These are phyloP conservation scores for Kentomonas sorsogonicus DNA, from an alignment of 208 protist species.

Conservation along the genomic window DNA sequence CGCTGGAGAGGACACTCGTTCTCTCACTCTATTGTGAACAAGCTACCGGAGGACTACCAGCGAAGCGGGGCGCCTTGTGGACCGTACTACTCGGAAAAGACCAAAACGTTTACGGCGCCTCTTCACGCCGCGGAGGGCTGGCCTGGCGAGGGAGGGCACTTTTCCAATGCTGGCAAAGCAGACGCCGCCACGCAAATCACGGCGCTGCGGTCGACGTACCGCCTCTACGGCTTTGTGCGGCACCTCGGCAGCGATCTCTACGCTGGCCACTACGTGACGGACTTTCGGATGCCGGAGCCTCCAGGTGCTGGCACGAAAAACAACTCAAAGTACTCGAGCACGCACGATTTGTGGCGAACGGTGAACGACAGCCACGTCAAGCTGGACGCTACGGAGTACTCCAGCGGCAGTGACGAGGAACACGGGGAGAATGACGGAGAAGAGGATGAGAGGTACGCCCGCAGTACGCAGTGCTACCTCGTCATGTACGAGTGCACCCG, in stretches of 20 bases:
- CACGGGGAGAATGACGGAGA: not conserved
- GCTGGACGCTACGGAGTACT: conserved; percentile 19
- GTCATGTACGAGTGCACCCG: conserved; percentile 60
- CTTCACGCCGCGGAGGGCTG: not conserved
- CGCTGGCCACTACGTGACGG: conserved; percentile 62
- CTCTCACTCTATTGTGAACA: conserved; percentile 15
- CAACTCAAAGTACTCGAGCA: not conserved
- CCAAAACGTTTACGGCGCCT: too few species aligned
- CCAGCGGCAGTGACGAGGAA: conserved; percentile 47
- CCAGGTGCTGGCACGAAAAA: not conserved
- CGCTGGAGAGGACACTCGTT: conserved; percentile 18
- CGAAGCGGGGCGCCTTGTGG: too few species aligned
- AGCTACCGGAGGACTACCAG: conserved; percentile 5
- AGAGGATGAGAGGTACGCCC: conserved; percentile 14
- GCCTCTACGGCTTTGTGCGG: conserved; percentile 34
- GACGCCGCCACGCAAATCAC: not conserved
- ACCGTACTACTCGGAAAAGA: too few species aligned
- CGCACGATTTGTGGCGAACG: not conserved
- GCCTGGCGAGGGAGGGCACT: too few species aligned
- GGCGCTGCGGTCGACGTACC: conserved; percentile 29
- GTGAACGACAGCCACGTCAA: not conserved
- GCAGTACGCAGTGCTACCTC: conserved; percentile 42
- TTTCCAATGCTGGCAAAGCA: not conserved
- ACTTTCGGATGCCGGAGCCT: conserved; percentile 30
- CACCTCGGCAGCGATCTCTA: conserved; percentile 46